Base-by-base conservation (phyloP, 257 asterid genomes). In the Galeopsis tetrahit region DNA sequence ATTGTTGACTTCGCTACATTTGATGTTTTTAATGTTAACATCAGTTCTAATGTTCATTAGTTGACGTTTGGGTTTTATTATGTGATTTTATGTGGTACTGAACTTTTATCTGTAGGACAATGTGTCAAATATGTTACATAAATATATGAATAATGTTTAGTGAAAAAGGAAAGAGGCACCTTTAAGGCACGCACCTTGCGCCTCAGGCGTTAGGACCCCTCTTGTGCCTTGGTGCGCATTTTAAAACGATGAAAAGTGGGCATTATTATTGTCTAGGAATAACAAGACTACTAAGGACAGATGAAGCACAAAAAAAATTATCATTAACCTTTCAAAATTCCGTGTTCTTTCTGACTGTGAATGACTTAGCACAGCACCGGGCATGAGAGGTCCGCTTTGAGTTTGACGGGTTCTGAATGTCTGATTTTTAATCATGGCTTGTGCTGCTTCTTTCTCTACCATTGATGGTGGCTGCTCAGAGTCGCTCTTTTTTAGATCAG, bases 321-420 rank as follows among this genome's bases (percentile, higher is more conserved):
- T 14, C 11, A 71, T 57, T 66, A 65, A 95, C 99, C 99, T 95
- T 83, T 95, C 96, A 6, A 74, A 57, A 82, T 73, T 82, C 74
- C 84, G 90, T 7, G 75, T 76, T 85, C 90, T 85, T 80, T 90
- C 97, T 33, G 95, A 76, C 64, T 71, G 77, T 36, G 97, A 87
- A 75, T 88, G 85, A 83, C 86, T 76, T 76, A 82, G 82, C 76
- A 87, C 89, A 48, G 52, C 13, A 43, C 90, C 96, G 40, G 96
- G 91, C 86, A 77, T 82, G 80, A 95, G 95, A 7, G 98, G 98
- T 75, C 99, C 99, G 76, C 98, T 90, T 78, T 85, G 97, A 75
- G 88, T 85, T 89, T 87, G 92, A 69, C 96, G 95, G 79, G 85
- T 71, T 80, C 82, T 87, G 59, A 74, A 78, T 32, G 82, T 68